Evolutionary conservation across 345 rosid species (phyloP).

Genomic region (Brassica nigra): DNA sequence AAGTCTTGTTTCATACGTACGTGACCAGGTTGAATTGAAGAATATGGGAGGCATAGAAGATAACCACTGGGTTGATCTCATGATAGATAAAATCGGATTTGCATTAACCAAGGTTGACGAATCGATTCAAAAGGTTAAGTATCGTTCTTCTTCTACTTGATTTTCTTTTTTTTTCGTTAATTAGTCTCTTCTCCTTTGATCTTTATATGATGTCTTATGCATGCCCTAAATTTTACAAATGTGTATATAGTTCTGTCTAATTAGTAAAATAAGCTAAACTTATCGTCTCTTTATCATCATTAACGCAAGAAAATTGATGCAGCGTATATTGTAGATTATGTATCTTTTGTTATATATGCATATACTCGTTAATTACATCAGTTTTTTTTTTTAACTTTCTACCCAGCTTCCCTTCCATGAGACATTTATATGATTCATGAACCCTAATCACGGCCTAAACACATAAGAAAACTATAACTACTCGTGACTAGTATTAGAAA

Average conservation of each 20-base stretch:
- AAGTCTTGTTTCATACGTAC: neutral
- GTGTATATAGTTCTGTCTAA: slow-evolving; percentile 5
- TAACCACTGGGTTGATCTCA: slow-evolving; percentile 14
- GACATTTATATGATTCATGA: neutral
- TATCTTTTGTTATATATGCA: neutral
- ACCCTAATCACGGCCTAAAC: neutral
- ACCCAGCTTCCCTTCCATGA: neutral
- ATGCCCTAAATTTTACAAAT: neutral
- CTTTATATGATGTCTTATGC: neutral
- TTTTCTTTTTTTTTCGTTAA: neutral
- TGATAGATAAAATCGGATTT: slow-evolving; percentile 17
- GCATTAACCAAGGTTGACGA: slow-evolving; percentile 28
- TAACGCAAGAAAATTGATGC: neutral
- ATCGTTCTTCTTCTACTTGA: slow-evolving; percentile 1
- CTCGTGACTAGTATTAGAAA: neutral
- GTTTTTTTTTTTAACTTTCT: neutral
- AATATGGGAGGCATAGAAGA: slow-evolving; percentile 19
- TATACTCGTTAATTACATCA: neutral
- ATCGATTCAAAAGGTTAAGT: slow-evolving; percentile 30
- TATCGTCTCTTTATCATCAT: slow-evolving; percentile 1
- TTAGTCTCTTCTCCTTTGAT: neutral
- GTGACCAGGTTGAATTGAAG: slow-evolving; percentile 3
- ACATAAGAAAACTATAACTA: neutral
- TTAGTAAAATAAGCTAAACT: neutral
- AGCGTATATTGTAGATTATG: neutral